Conservation (phyloP, 345 rosid genomes). For the Populus tremula region DNA sequence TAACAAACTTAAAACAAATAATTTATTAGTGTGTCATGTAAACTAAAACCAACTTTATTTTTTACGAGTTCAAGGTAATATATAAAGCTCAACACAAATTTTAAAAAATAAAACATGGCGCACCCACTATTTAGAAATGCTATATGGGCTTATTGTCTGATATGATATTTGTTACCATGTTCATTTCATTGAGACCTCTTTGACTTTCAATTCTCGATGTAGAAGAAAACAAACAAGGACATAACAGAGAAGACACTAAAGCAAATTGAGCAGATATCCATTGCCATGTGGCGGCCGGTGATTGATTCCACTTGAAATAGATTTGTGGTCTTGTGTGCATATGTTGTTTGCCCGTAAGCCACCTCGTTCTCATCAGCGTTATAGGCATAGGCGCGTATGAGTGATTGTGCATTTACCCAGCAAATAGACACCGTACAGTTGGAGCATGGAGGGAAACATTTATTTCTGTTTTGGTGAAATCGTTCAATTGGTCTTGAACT, state of each 20-base stretch:
- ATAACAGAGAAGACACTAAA: constrained; percentile 67
- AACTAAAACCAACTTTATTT: no score
- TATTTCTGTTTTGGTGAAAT: no score
- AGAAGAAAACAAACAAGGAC: constrained; percentile 50
- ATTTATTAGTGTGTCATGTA: no score
- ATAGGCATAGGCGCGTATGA: constrained; percentile 60
- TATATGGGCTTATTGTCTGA: neutral
- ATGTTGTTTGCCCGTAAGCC: constrained; percentile 59
- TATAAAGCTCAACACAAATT: neutral
- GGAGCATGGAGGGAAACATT: no score
- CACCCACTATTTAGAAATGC: neutral
- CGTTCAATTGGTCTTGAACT: no score
- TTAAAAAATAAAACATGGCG: neutral
- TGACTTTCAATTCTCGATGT: constrained; percentile 46
- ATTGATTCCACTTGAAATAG: constrained; percentile 44
- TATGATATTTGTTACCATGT: neutral
- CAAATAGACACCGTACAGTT: no score
- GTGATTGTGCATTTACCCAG: no score
- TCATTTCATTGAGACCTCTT: constrained; percentile 23
- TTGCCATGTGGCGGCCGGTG: constrained; percentile 48
- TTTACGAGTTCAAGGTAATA: neutral
- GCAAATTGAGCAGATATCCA: constrained; percentile 53
- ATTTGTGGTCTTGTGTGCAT: constrained; percentile 35
- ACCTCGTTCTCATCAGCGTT: constrained; percentile 30
- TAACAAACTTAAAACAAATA: no score